phyloP scores from a whole-genome alignment of 805 yeast species.

The Hanseniaspora nectarophila region DNA sequence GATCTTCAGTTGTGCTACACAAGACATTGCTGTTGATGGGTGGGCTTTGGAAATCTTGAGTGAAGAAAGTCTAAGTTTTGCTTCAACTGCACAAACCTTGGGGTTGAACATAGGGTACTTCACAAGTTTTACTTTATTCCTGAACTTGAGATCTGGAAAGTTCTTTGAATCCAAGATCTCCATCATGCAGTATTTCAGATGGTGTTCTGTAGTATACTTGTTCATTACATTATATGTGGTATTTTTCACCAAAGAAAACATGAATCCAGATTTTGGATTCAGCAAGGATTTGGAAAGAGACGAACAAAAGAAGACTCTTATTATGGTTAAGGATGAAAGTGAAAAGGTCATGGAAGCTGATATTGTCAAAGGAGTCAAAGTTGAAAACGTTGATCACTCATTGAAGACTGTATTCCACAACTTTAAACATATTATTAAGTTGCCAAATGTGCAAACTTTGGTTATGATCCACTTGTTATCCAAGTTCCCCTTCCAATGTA shows the following conservation, averaged over 20 bases:
- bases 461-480: constrained; percentile 64
- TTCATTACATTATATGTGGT: constrained; percentile 51
- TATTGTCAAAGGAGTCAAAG: constrained; percentile 17
- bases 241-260: constrained; percentile 59
- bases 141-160: constrained; percentile 83
- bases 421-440: constrained; percentile 56
- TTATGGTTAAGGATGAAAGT: constrained; percentile 10
- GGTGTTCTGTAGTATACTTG: constrained; percentile 67
- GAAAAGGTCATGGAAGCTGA: constrained; percentile 13
- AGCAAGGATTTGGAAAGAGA: constrained; percentile 1
- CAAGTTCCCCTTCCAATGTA: constrained; percentile 88
- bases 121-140: constrained; percentile 76
- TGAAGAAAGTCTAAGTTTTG: constrained; percentile 68
- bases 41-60: constrained; percentile 91
- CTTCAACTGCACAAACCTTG: constrained; percentile 94
- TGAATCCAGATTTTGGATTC: constrained; percentile 29
- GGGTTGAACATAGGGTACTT: constrained; percentile 92
- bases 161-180: constrained; percentile 66
- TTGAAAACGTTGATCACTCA: constrained; percentile 20
- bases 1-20: constrained; percentile 88
- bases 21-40: constrained; percentile 97
- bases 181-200: constrained; percentile 59
- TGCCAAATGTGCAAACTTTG: constrained; percentile 62
- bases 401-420: constrained; percentile 47
- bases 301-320: neutral